These are phyloP conservation scores for Haplographium delicatum DNA, from an alignment of 495 filamentous ascomycete genomes.

Conservation along the genomic window DNA sequence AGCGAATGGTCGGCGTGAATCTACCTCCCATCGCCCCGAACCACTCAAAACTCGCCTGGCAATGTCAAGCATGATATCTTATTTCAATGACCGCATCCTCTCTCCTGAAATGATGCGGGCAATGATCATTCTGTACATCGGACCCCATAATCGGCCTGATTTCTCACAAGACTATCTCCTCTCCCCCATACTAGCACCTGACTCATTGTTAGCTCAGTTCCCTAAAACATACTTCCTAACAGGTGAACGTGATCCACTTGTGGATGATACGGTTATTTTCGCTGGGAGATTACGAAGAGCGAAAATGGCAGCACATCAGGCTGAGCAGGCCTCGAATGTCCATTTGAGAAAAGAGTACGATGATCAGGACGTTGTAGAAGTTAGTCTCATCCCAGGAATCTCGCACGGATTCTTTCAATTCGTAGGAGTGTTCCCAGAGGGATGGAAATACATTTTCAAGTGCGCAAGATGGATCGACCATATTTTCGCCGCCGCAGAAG, in stretches of 20 bases:
- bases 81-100: constrained; percentile 92
- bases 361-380: constrained; percentile 73
- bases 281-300: constrained; percentile 80
- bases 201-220: constrained; percentile 71
- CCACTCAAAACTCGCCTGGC: constrained; percentile 83
- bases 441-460: constrained; percentile 72
- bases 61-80: constrained; percentile 93
- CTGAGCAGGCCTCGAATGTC: constrained; percentile 16
- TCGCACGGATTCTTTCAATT: constrained; percentile 94
- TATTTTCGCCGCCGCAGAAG: constrained; percentile 52
- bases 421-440: constrained; percentile 76
- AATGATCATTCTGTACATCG: constrained; percentile 98
- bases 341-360: constrained; percentile 51
- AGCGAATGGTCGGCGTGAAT: not conserved
- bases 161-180: constrained; percentile 88
- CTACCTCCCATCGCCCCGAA: constrained; percentile 48
- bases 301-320: constrained; percentile 56
- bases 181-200: constrained; percentile 83
- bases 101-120: constrained; percentile 98
- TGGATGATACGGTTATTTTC: constrained; percentile 95
- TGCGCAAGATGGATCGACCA: constrained; percentile 74
- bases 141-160: constrained; percentile 85
- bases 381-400: constrained; percentile 78
- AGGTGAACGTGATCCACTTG: constrained; percentile 89
- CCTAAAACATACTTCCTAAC: constrained; percentile 92